Percentiles rank a stretch among this genome's conserved stretches.
Conservation (phyloP, 1,284 basidiomycete species). For the Microbotryum saponariae region DNA sequence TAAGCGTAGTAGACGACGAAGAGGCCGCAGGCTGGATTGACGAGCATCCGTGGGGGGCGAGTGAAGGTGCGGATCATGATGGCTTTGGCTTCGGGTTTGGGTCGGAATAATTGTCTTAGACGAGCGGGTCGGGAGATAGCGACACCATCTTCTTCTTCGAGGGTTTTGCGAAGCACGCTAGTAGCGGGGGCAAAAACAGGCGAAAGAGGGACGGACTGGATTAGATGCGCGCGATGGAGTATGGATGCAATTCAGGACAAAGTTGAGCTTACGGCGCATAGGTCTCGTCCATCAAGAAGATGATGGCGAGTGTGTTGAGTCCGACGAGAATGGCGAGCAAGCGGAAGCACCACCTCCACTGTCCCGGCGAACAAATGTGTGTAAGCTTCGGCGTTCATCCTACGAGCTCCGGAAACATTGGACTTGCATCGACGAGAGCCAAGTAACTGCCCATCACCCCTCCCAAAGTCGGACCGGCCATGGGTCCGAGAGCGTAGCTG, state of each 20-base stretch:
- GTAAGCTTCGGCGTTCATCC: too few species aligned
- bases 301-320: constrained; percentile 37
- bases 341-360: constrained; percentile 41
- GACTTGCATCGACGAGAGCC: constrained; percentile 30
- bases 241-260: not conserved
- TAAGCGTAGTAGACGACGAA: constrained; percentile 44
- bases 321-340: constrained; percentile 39
- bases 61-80: constrained; percentile 1
- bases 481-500: constrained; percentile 33
- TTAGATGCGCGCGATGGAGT: not conserved
- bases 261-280: constrained; percentile 39
- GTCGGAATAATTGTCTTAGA: not conserved
- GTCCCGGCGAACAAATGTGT: constrained; percentile 14
- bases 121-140: too few species aligned
- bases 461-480: constrained; percentile 39
- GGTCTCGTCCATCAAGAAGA: constrained; percentile 39
- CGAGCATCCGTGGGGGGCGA: constrained; percentile 42
- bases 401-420: too few species aligned
- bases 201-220: not conserved
- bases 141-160: too few species aligned
- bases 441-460: constrained; percentile 42
- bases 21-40: constrained; percentile 43
- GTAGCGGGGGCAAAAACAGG: not conserved
- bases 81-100: constrained; percentile 1
- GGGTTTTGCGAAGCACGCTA: not conserved